Evolutionary conservation across 768 basidiomycete species (phyloP), one percentile per base, ranked within the genome.

Genomic region (Tylopilus vinaceipallidus): DNA sequence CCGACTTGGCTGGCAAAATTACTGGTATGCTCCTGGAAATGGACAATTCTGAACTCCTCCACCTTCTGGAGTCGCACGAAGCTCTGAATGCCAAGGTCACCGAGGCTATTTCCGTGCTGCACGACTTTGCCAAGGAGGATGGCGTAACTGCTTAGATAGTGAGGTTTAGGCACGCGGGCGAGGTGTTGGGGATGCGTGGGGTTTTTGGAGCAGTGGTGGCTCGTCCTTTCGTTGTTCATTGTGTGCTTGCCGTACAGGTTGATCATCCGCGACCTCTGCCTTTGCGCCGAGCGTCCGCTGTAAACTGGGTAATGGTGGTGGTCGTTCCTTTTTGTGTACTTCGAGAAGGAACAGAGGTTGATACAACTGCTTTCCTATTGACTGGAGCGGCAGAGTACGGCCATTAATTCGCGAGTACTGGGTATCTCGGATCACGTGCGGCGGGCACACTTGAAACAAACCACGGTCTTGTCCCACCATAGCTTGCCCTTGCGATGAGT

Each of bases 1-100:
- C 94, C 50, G 95, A 95, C 19, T 76, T 97, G 65, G 94, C 97
- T 57, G 97, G 97, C 53, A 98, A 98, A 80, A 97, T 98, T 70
- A 98, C 95, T 37, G 95, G 93, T 48, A 98, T 98, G 95, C 77
- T 98, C 64, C 82, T 98, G 56, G 95, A 99, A 82, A 98, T 99
- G 95, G 95, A 98, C 71, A 95, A 95, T 73, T 65, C 78, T 41
- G 97, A 98, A 72, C 79, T 99, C 43, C 74, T 98, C 24, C 86
- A 91, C 72, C 81, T 99, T 42, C 73, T 98, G 60, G 93, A 95
- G 53, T 74, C 83, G 47, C 73, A 75, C 19, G 91, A 92, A 10
- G 83, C 94, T 36, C 82, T 99, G 78, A 81, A 82, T 63, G 74
- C 77, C 71, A 99, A 99, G 80, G 88, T 97, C 57, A 82, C 81